Percentiles rank a stretch among this genome's conserved stretches.
Conservation (phyloP, 2,329 filamentous ascomycete genomes). For the Colletotrichum scovillei region DNA sequence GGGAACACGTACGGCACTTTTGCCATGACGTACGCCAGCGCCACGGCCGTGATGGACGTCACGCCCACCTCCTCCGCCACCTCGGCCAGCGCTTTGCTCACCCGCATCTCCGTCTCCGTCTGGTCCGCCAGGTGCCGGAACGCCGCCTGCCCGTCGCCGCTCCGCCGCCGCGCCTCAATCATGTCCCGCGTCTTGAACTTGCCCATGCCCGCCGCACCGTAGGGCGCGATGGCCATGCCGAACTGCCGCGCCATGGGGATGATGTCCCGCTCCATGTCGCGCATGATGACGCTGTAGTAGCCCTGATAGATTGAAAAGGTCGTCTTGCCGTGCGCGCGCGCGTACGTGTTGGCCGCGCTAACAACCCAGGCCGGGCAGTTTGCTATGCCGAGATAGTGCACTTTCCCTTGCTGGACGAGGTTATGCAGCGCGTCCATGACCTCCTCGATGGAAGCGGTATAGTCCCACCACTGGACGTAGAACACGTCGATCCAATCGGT, state of each 20-base stretch:
- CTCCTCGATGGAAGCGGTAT: constrained; percentile 53
- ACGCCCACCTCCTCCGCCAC: constrained; percentile 67
- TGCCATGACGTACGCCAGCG: constrained; percentile 62
- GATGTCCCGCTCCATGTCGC: constrained; percentile 54
- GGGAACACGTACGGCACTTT: constrained; percentile 66
- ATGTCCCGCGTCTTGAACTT: constrained; percentile 56
- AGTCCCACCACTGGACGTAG: constrained; percentile 58
- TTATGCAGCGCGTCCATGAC: constrained; percentile 54
- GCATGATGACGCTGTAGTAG: constrained; percentile 46
- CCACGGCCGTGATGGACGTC: constrained; percentile 68
- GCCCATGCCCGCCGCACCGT: constrained; percentile 68
- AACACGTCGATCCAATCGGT: constrained; percentile 58
- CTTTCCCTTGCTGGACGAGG: constrained; percentile 53
- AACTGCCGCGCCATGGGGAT: constrained; percentile 53
- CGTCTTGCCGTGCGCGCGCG: constrained; percentile 47
- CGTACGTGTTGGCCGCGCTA: constrained; percentile 51
- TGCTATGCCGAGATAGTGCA: constrained; percentile 53
- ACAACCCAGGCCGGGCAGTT: constrained; percentile 55
- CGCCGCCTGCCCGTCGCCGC: constrained; percentile 54
- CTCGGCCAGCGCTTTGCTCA: constrained; percentile 69
- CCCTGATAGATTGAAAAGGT: constrained; percentile 54
- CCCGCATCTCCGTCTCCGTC: constrained; percentile 60
- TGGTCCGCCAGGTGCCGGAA: constrained; percentile 41
- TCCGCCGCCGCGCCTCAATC: constrained; percentile 43
- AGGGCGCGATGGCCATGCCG: constrained; percentile 67